Evolutionary conservation across 176 grass and related monocot genomes (phyloP), one percentile per base, ranked within the genome.

Genomic region (Oryza longistaminata): DNA sequence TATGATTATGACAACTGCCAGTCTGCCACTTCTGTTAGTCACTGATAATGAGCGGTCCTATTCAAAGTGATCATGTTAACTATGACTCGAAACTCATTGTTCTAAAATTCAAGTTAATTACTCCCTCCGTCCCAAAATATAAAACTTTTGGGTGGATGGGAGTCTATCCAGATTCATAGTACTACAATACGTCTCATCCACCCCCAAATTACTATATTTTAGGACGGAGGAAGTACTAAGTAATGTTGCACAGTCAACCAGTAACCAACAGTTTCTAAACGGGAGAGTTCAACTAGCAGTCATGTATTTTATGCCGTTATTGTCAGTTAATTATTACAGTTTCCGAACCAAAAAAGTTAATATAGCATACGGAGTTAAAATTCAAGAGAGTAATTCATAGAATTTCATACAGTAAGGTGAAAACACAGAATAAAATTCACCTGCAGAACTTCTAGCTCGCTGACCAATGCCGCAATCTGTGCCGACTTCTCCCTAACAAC

Each of bases 371-470:
- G 0, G 17, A 58, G 16, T 58, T 58, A 58, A 58, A 58, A 7
- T 68, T 2, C 26, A 39, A 31, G 29, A 17, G 49, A 13, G 12
- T 15, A 37, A 64, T 21, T 31, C 2, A 31, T 31, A 31, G 29
- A 31, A 31, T 31, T 31, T 24, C 8, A 62, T 11, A 62, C 58
- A 14, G 37, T 5, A 46, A 33, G 24, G 16, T 17, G 61, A 25
- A 26, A 40, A 61, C 15, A 29, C 9, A 27, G 6, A 13, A 37
- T 33, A 1, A 13, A 9, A 16, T 24, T 86, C 60, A 91, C 92
- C 87, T 94, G 87, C 15, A 85, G 61, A 46, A 85, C 35, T 27
- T 85, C 81, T 26, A 94, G 88, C 43, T 91, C 84, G 62, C 60
- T 42, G 15, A 60, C 71, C 52, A 91, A 70, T n/a, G 89, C 74